phyloP scores from a whole-genome alignment of 139 green algal species.

The Spirogloea muscicola region DNA sequence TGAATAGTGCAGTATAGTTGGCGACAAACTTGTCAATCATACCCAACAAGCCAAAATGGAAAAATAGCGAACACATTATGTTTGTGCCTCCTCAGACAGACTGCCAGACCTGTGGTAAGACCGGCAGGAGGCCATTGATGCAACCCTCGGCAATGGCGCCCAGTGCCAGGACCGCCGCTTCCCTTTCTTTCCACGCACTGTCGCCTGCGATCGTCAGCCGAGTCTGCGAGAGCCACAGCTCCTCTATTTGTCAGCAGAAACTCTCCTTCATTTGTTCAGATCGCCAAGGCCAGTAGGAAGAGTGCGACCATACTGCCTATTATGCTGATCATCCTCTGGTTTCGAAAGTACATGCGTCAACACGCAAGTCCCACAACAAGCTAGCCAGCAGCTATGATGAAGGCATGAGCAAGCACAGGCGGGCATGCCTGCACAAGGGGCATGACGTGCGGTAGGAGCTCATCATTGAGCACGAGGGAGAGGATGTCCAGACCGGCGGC shows the following conservation, averaged over 20 bases:
- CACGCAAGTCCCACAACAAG: too few species aligned
- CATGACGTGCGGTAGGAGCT: constrained; percentile 85
- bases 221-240: too few species aligned
- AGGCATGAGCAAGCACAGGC: too few species aligned
- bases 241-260: too few species aligned
- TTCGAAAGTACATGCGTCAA: too few species aligned
- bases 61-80: not conserved
- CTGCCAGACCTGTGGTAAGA: constrained; percentile 31
- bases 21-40: too few species aligned
- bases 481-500: constrained; percentile 86
- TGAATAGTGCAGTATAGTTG: too few species aligned
- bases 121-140: constrained; percentile 38
- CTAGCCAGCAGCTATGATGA: too few species aligned
- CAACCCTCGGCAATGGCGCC: constrained; percentile 89
- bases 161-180: constrained; percentile 84
- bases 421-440: constrained; percentile 76
- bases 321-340: too few species aligned
- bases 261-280: too few species aligned
- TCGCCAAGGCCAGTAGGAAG: too few species aligned
- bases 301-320: too few species aligned
- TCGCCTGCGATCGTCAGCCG: constrained; percentile 16
- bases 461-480: constrained; percentile 69
- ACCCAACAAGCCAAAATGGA: not conserved
- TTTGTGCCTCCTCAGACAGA: constrained; percentile 5
- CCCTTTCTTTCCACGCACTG: constrained; percentile 62